These are phyloP conservation scores for Calonectria pauciramosa DNA, from an alignment of 2,329 filamentous ascomycete genomes.

Conservation along the genomic window DNA sequence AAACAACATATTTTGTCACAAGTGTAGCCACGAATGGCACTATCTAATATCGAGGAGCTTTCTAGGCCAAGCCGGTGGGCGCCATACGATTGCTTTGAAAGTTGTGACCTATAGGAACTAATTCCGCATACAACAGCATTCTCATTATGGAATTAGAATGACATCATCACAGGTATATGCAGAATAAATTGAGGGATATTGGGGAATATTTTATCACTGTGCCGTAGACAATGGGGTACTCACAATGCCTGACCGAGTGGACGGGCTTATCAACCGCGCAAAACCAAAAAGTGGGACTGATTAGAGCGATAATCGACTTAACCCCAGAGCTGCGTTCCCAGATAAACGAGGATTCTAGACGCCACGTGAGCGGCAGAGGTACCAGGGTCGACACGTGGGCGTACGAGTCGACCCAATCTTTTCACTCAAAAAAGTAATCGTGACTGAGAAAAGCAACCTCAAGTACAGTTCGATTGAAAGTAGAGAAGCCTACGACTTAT, in stretches of 20 bases:
- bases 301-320: not conserved
- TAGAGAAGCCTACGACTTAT: not conserved
- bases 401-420: not conserved
- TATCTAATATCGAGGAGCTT: not conserved
- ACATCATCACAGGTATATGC: not conserved
- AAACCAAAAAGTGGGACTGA: not conserved
- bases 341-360: not conserved
- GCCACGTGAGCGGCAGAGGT: not conserved
- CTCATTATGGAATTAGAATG: rapidly evolving
- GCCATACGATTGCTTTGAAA: not conserved
- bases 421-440: not conserved
- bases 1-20: not conserved
- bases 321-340: not conserved
- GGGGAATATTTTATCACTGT: not conserved
- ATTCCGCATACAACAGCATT: not conserved
- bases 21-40: not conserved
- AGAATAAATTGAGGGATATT: not conserved
- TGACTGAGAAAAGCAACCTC: not conserved
- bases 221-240: not conserved
- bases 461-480: not conserved
- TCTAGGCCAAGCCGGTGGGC: not conserved
- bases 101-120: not conserved
- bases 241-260: not conserved
- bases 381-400: not conserved
- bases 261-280: not conserved